phyloP scores from a whole-genome alignment of 2,329 filamentous ascomycete genomes.

The Neofusicoccum sp. region DNA sequence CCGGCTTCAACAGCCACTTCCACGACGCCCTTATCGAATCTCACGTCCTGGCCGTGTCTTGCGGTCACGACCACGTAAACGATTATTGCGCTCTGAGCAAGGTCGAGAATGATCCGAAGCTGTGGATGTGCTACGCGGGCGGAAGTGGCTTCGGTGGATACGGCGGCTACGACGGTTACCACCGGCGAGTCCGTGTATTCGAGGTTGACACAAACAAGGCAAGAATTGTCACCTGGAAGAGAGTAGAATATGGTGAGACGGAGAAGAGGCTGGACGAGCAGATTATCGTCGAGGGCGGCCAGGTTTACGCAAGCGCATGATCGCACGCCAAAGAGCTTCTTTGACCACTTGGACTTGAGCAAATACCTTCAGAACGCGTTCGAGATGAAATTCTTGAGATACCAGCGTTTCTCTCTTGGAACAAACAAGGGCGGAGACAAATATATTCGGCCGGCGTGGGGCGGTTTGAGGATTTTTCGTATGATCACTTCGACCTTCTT shows the following conservation, averaged over 20 bases:
- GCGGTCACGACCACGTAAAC: constrained; percentile 94
- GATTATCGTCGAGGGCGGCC: constrained; percentile 60
- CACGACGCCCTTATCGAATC: constrained; percentile 83
- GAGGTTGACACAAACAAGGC: constrained; percentile 91
- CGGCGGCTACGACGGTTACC: constrained; percentile 82
- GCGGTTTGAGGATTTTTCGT: not conserved
- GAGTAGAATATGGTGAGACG: constrained; percentile 66
- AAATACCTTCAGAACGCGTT: constrained; percentile 13
- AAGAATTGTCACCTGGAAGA: constrained; percentile 87
- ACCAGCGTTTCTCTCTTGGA: constrained; percentile 6
- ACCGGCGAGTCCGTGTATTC: constrained; percentile 82
- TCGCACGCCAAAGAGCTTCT: not conserved
- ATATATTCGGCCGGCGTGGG: not conserved
- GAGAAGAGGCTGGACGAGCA: constrained; percentile 56
- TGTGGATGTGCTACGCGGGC: constrained; percentile 99
- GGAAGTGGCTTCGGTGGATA: constrained; percentile 93
- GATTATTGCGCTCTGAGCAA: constrained; percentile 80
- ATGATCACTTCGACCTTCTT: not conserved
- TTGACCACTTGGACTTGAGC: not conserved
- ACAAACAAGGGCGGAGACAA: not conserved
- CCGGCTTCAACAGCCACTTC: constrained; percentile 88
- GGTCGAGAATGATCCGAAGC: constrained; percentile 50
- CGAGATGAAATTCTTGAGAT: constrained; percentile 13
- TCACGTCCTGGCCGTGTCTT: constrained; percentile 82
- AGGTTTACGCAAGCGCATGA: constrained; percentile 33